These are phyloP conservation scores for Fraxinus baroniana DNA, from an alignment of 305 asterid genomes.

Conservation along the genomic window DNA sequence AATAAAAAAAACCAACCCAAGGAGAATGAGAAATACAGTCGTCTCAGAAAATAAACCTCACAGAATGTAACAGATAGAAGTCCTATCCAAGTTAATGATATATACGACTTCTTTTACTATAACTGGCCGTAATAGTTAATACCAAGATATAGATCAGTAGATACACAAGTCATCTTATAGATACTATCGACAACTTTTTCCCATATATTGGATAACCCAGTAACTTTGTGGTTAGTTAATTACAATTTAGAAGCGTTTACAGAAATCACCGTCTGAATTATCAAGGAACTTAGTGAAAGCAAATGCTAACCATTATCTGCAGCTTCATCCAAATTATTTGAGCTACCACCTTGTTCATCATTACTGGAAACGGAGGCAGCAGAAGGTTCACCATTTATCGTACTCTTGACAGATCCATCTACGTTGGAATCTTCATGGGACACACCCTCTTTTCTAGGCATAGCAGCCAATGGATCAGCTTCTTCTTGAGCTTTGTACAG, in stretches of 20 bases:
- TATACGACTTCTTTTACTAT: background rate
- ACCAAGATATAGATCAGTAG: background rate
- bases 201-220: background rate
- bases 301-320: constrained; percentile 28
- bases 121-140: background rate
- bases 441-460: constrained; percentile 37
- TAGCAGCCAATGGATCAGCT: constrained; percentile 47
- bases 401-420: constrained; percentile 42
- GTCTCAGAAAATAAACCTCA: background rate
- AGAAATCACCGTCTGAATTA: background rate
- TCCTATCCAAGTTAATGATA: background rate
- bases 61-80: background rate
- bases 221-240: background rate
- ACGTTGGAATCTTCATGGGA: constrained; percentile 29
- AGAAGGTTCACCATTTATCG: constrained; percentile 37
- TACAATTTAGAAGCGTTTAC: background rate
- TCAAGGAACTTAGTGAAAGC: background rate
- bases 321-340: constrained; percentile 27
- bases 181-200: background rate
- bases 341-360: constrained; percentile 30
- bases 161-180: background rate
- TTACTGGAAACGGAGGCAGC: constrained; percentile 25
- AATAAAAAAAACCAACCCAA: background rate
- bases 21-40: background rate
- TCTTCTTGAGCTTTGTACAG: constrained; percentile 76